Base-by-base conservation (phyloP, 2,329 filamentous ascomycete genomes). In the Dothideomycetes sp. region DNA sequence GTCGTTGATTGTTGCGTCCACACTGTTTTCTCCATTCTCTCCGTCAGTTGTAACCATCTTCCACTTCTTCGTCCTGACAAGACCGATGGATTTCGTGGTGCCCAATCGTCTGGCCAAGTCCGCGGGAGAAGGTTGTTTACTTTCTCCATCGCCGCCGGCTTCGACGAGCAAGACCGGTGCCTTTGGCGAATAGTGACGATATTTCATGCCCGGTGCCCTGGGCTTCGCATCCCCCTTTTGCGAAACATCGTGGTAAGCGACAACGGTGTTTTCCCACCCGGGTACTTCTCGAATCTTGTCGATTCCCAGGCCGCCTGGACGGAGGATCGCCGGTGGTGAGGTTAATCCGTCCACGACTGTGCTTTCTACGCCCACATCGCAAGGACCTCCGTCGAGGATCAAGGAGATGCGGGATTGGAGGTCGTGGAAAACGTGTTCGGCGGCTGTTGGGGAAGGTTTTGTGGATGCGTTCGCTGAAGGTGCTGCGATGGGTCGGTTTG, bases 131-230 rank as follows among this genome's bases (percentile, higher is more conserved):
- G 46, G 51, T 48, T 16, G 63, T 25, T 25, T 40, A 9, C 29
- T 29, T n/a, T n/a, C n/a, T n/a, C n/a, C n/a, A 47, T 19, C 58
- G 49, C 1, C 51, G 2, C 64, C 68, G 20, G 74, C 63, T 58
- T 94, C 85, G 56, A 87, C 94, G 2, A 96, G 68, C 11, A 94
- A 67, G 2, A 98, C 88, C 32, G 73, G 78, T 1, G 91, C 93
- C 59, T 80, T 84, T 1, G 91, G 91, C 30, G 88, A 94, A 56
- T 98, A 98, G 59, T 98, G 91, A 57, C 91, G 85, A 60, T 98
- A 98, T 64, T 98, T 98, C 91, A 98, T 98, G 1, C 91, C 91
- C 0, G 91, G 91, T 1, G 91, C 91, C 43, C 85, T 73, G 0
- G 91, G 91, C 8, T 61, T 66, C 36, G 74, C 76, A 4, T 75